phyloP scores from a whole-genome alignment of 2,329 filamentous ascomycete species.

The Aspergillus vadensis region DNA sequence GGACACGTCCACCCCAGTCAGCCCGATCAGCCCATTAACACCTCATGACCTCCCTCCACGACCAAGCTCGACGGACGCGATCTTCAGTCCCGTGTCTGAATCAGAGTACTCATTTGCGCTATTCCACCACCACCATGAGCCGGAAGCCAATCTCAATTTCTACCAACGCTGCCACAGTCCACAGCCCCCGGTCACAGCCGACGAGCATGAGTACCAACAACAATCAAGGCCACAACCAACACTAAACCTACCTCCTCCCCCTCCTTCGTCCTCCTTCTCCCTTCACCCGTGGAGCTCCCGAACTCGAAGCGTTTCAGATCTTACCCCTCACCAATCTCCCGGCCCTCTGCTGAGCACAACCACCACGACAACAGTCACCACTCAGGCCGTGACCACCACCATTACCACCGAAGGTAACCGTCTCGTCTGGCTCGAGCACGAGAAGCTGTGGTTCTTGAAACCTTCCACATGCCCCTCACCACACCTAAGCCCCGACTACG shows the following conservation, averaged over 20 bases:
- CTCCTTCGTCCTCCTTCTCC: not conserved
- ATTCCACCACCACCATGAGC: not conserved
- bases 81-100: slow-evolving; percentile 3
- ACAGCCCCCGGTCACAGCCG: not conserved
- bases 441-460: slow-evolving; percentile 32
- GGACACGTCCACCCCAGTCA: slow-evolving; percentile 11
- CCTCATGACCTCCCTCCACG: slow-evolving; percentile 15
- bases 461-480: not conserved
- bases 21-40: slow-evolving; percentile 8
- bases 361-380: not conserved
- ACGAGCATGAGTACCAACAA: not conserved
- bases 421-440: slow-evolving; percentile 35
- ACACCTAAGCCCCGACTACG: not conserved
- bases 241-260: slow-evolving; percentile 2
- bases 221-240: not conserved
- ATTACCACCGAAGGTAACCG: slow-evolving; percentile 15
- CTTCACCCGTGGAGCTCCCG: not conserved
- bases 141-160: not conserved
- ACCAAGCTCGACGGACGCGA: slow-evolving; percentile 21
- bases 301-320: slow-evolving; percentile 5
- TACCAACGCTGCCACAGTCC: slow-evolving; percentile 10
- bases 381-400: slow-evolving; percentile 3
- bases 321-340: not conserved
- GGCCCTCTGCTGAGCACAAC: not conserved
- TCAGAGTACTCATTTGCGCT: not conserved